Evolutionary conservation across 805 yeast genomes (phyloP), one percentile per base, ranked within the genome.

Genomic region (Groenewaldozyma tartarivorans): DNA sequence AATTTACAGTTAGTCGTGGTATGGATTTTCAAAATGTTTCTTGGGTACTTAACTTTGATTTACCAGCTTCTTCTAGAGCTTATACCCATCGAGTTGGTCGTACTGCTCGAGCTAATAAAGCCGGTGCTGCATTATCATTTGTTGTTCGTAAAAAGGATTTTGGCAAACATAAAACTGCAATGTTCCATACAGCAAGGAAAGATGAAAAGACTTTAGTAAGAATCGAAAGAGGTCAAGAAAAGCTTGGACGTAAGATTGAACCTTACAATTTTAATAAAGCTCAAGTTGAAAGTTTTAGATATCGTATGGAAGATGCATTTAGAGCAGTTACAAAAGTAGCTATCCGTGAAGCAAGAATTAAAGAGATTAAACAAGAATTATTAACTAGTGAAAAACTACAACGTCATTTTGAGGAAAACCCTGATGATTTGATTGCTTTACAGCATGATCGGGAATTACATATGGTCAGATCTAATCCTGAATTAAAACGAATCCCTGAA

Each of bases 11-110:
- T 33, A 82, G 96, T 20, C 76, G 98, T 61, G 98, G 98, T 56
- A 94, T 92, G 31, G 98, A 92, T 63, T 92, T 92, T 69, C 79
- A 75, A 53, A 90, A 92, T 54, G 97, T 92, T 45, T 92, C 96
- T 5, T 92, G 97, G 66, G 98, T 92, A 5, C 67, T 92, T 49
- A 92, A 92, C 63, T 92, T 92, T 60, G 98, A 92, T 58, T 67
- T 92, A 52, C 98, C 98, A 32, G 74, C 84, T 3, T 78, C 94
- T 6, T 79, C 96, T 4, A 82, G 81, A 57, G 76, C 94, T 2
- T 92, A 92, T 57, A 79, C 86, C 22, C 98, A 92, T 62, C 75
- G 98, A 58, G 75, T 92, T 29, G 98, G 98, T 39, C 78, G 98
- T 67, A 92, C 98, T 3, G 98, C 98, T 4, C 78, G 98, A 64